Conservation (phyloP, 768 basidiomycete genomes). For the Floccularia luteovirens region DNA sequence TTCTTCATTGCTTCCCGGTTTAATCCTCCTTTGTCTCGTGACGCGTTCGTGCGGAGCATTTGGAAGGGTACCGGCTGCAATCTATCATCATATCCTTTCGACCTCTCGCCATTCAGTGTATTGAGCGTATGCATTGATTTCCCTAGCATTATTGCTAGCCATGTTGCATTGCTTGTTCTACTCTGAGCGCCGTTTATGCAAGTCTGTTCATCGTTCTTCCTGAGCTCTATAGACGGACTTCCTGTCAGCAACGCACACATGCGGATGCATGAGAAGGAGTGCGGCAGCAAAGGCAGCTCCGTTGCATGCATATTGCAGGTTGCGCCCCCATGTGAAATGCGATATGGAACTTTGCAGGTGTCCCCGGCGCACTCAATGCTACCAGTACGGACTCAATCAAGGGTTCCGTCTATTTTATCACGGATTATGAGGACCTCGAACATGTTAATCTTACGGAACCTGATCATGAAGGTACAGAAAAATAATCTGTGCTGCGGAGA, state of each 20-base stretch:
- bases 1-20: too few species aligned
- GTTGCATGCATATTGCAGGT: slow-evolving; percentile 35
- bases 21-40: too few species aligned
- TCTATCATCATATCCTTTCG: too few species aligned
- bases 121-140: too few species aligned
- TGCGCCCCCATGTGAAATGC: slow-evolving; percentile 70
- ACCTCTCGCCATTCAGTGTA: too few species aligned
- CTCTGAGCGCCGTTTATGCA: slow-evolving; percentile 52
- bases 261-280: slow-evolving; percentile 58
- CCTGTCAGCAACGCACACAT: slow-evolving; percentile 63
- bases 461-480: slow-evolving; percentile 13
- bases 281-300: slow-evolving; percentile 21
- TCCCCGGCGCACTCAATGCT: too few species aligned
- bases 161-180: slow-evolving; percentile 54
- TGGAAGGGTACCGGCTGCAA: too few species aligned
- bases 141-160: slow-evolving; percentile 36
- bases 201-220: slow-evolving; percentile 35
- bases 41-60: too few species aligned
- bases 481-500: slow-evolving; percentile 35
- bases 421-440: not conserved
- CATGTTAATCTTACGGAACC: too few species aligned
- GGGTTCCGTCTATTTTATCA: not conserved
- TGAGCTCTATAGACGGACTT: not conserved
- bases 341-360: slow-evolving; percentile 64
- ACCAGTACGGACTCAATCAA: not conserved